phyloP scores from a whole-genome alignment of 1,139 yeast species.

The Geotrichum reessii region DNA sequence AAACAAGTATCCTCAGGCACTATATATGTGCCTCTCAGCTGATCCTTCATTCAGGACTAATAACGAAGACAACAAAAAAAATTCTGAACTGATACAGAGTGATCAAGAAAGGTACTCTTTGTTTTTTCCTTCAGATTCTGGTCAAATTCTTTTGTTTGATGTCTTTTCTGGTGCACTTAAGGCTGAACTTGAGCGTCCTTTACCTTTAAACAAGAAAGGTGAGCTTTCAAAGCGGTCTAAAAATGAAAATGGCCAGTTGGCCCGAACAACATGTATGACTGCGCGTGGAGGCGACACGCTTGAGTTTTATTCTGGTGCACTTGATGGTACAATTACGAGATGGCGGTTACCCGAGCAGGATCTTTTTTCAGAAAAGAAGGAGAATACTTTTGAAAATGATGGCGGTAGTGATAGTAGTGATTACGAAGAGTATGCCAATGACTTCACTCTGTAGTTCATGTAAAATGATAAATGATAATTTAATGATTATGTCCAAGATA shows the following conservation, averaged over 20 bases:
- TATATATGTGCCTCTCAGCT: slow-evolving; percentile 40
- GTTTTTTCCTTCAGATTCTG: slow-evolving; percentile 71
- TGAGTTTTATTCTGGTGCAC: slow-evolving; percentile 33
- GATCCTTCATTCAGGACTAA: slow-evolving; percentile 28
- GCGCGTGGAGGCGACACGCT: slow-evolving; percentile 40
- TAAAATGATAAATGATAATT: too few relatives aligned
- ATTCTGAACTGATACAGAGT: slow-evolving; percentile 27
- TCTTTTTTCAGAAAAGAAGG: background rate
- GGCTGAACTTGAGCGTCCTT: slow-evolving; percentile 43
- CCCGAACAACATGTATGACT: slow-evolving; percentile 47
- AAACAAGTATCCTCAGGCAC: slow-evolving; percentile 47
- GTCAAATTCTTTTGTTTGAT: slow-evolving; percentile 64
- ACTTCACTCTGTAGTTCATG: background rate
- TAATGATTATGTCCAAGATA: too few relatives aligned
- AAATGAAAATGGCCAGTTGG: background rate
- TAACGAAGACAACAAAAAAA: slow-evolving; percentile 21
- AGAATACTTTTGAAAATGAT: background rate
- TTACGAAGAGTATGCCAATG: slow-evolving; percentile 13
- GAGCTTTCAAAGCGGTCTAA: background rate
- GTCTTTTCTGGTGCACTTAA: slow-evolving; percentile 60
- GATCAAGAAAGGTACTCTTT: slow-evolving; percentile 41
- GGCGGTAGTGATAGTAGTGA: slow-evolving; percentile 9
- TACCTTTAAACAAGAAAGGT: slow-evolving; percentile 17
- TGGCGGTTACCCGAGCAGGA: slow-evolving; percentile 24
- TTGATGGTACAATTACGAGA: slow-evolving; percentile 34